phyloP scores from a whole-genome alignment of 1,139 yeast species.

The Meyerozyma smithsonii region DNA sequence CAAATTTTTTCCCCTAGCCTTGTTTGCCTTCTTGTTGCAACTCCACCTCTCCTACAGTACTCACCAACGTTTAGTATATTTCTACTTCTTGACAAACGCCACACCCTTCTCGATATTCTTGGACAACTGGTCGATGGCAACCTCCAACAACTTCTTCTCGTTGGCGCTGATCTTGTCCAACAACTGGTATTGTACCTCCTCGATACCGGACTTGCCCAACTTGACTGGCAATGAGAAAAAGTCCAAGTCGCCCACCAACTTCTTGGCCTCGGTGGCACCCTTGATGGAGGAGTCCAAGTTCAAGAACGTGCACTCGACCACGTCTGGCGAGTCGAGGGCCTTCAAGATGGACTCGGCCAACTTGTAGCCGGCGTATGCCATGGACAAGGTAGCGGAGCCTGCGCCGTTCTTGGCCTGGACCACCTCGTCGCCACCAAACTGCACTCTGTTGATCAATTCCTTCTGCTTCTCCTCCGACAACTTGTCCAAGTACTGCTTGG shows the following conservation, averaged over 20 bases:
- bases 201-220: slow-evolving; percentile 86
- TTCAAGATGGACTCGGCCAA: slow-evolving; percentile 84
- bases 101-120: slow-evolving; percentile 73
- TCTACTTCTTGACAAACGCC: slow-evolving; percentile 39
- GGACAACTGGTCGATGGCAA: slow-evolving; percentile 80
- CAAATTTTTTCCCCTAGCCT: no score
- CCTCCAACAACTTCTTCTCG: slow-evolving; percentile 72
- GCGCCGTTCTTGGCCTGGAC: slow-evolving; percentile 98
- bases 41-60: background rate
- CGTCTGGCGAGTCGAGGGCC: slow-evolving; percentile 52
- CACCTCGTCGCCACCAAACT: slow-evolving; percentile 98
- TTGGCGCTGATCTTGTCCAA: slow-evolving; percentile 53
- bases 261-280: slow-evolving; percentile 76
- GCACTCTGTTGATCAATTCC: slow-evolving; percentile 85
- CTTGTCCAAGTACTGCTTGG: slow-evolving; percentile 20
- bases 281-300: slow-evolving; percentile 37
- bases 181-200: slow-evolving; percentile 47
- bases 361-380: slow-evolving; percentile 98
- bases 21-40: no score
- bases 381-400: slow-evolving; percentile 96
- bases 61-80: background rate
- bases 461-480: slow-evolving; percentile 29
- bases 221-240: slow-evolving; percentile 92
- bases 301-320: slow-evolving; percentile 76
- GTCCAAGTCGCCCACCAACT: slow-evolving; percentile 70